These are phyloP conservation scores for Aspergillus proliferans DNA, from an alignment of 2,329 filamentous ascomycete genomes.

Conservation along the genomic window DNA sequence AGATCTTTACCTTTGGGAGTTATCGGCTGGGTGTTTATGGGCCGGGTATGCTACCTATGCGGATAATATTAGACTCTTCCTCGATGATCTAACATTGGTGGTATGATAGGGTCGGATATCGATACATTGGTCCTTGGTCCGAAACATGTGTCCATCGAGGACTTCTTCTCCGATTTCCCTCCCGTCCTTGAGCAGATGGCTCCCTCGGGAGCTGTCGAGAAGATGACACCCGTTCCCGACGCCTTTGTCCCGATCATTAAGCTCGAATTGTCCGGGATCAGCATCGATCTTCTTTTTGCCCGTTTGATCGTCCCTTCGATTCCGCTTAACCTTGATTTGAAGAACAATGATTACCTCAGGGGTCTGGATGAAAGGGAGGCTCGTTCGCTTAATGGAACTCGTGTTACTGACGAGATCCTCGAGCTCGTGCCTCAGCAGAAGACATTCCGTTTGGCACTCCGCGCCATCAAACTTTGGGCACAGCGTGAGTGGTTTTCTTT, in stretches of 20 bases:
- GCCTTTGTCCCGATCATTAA: conserved; percentile 97
- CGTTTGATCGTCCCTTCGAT: conserved; percentile 67
- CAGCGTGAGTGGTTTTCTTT: conserved; percentile 48
- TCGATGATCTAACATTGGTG: conserved; percentile 1
- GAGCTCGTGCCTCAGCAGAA: conserved; percentile 80
- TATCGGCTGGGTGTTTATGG: conserved; percentile 91
- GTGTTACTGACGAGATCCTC: conserved; percentile 89
- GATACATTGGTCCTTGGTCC: conserved; percentile 91
- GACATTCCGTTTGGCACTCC: conserved; percentile 80
- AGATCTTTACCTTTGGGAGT: conserved; percentile 93
- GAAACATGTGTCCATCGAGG: conserved; percentile 77
- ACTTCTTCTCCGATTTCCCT: conserved; percentile 92
- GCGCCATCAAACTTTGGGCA: conserved; percentile 95
- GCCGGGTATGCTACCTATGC: conserved; percentile 48
- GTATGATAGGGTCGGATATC: conserved; percentile 75
- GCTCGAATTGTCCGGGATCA: conserved; percentile 82
- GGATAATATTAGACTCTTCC: background rate
- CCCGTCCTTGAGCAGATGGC: conserved; percentile 69
- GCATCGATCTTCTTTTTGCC: conserved; percentile 89
- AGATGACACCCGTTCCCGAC: conserved; percentile 78
- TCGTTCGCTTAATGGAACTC: conserved; percentile 84
- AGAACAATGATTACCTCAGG: conserved; percentile 76
- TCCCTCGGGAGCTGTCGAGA: conserved; percentile 70
- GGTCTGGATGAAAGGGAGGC: conserved; percentile 83
- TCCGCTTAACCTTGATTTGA: conserved; percentile 65